Evolutionary conservation across 441 rosid genomes (phyloP).

Genomic region (Theobroma grandiflorum): DNA sequence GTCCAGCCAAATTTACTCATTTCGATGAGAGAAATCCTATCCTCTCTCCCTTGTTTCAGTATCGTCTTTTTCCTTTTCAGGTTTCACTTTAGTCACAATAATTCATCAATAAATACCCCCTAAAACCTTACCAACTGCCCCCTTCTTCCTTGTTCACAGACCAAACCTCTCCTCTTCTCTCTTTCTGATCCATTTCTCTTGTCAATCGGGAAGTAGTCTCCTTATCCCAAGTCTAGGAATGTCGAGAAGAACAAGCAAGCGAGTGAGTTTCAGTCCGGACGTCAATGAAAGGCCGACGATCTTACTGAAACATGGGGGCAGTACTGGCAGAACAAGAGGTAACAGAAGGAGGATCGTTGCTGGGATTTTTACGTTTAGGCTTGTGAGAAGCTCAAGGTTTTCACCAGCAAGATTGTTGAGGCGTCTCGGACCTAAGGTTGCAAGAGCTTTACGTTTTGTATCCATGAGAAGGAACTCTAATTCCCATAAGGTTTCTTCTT

Average conservation of each 20-base stretch:
- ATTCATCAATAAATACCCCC: conserved; percentile 45
- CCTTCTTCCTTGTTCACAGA: conserved; percentile 24
- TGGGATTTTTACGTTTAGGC: conserved; percentile 56
- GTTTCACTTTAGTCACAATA: conserved; percentile 25
- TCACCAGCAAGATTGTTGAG: conserved; percentile 54
- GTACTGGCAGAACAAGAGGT: conserved; percentile 35
- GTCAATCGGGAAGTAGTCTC: no score
- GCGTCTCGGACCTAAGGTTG: conserved; percentile 66
- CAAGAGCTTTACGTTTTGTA: conserved; percentile 56
- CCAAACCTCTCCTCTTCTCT: conserved; percentile 21
- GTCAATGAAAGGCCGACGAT: conserved; percentile 47
- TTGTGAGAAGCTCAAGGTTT: conserved; percentile 47
- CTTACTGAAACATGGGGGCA: conserved; percentile 50
- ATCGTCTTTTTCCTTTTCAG: neutral
- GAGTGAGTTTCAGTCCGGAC: conserved; percentile 73
- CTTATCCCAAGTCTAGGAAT: conserved; percentile 24
- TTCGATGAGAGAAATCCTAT: conserved; percentile 27
- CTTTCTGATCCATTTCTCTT: no score
- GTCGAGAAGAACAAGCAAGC: conserved; percentile 61
- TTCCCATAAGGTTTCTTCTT: conserved; percentile 56
- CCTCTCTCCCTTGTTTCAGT: conserved; percentile 29
- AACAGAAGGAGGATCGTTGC: conserved; percentile 43
- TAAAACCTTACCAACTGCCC: conserved; percentile 14
- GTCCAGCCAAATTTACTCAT: conserved; percentile 30
- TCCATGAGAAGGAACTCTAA: conserved; percentile 53